These are phyloP conservation scores for Saitoella complicata DNA, from an alignment of 805 yeast species.

Conservation along the genomic window DNA sequence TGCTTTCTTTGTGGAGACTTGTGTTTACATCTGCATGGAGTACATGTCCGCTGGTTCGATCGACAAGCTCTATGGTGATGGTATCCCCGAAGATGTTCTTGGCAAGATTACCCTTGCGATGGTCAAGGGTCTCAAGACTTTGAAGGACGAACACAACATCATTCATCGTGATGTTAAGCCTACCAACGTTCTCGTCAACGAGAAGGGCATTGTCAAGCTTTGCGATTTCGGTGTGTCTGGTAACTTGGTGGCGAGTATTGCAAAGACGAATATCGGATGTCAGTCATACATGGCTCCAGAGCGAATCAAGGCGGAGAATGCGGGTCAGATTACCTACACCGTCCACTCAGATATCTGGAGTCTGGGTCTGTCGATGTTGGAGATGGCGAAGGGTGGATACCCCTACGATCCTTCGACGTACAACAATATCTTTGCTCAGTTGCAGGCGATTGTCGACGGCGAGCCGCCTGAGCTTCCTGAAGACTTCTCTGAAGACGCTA, in stretches of 20 bases:
- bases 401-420: constrained; percentile 96
- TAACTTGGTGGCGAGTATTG: constrained; percentile 83
- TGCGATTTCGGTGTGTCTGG: constrained; percentile 97
- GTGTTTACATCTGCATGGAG: constrained; percentile 96
- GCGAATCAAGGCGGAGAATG: constrained; percentile 45
- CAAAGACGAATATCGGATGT: constrained; percentile 91
- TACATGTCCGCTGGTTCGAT: constrained; percentile 94
- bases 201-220: constrained; percentile 71
- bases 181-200: constrained; percentile 72
- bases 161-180: constrained; percentile 96
- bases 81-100: constrained; percentile 48
- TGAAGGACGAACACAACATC: constrained; percentile 80
- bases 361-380: constrained; percentile 69
- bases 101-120: constrained; percentile 70
- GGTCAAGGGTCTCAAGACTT: constrained; percentile 60
- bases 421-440: constrained; percentile 76
- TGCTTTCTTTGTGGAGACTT: constrained; percentile 93
- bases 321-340: constrained; percentile 67
- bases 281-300: constrained; percentile 99
- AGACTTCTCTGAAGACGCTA: constrained; percentile 58
- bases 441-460: constrained; percentile 93
- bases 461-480: constrained; percentile 69
- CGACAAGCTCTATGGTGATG: constrained; percentile 64
- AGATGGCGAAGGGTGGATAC: constrained; percentile 76
- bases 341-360: constrained; percentile 97